Evolutionary conservation across 306 rosid genomes (phyloP), one percentile per base, ranked within the genome.

Genomic region (Vachellia collinsii): DNA sequence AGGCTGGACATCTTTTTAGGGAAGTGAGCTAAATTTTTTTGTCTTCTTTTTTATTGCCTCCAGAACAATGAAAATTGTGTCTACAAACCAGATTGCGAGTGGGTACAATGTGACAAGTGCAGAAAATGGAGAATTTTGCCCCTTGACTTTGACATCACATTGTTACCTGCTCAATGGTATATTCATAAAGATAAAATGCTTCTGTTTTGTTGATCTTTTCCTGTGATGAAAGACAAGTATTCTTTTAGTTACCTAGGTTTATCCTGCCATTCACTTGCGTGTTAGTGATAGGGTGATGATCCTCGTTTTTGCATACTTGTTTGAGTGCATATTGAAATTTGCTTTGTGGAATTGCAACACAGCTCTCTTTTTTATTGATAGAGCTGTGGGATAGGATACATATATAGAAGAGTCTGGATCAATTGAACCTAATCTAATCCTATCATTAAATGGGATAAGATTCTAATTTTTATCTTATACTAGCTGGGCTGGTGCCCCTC

Each of bases 101-200:
- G 92, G 92, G 92, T 87, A 68, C 92, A 89, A 69, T 87, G 90
- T 70, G 90, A 87, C 81, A 89, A 87, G 77, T 87, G 92, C 88
- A 85, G 92, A 77, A 89, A 89, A 79, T 89, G 92, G 92, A 87
- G 92, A 79, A 47, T 81, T 62, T 73, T 89, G 66, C 75, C 86
- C 70, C 38, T 59, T 38, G 76, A 47, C 54, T 89, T 81, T 80
- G 66, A 83, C 77, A 72, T 61, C 72, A 65, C 42, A 48, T 80
- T 34, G n/a, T 85, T 89, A 61, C 85, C 86, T 39, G 1, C 4
- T 0, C 84, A 80, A 79, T 89, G 92, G 92, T 89, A 89, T 87
- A 79, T 72, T 56, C 37, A 34, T 53, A 17, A 48, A 38, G 25
- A 78, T 72, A 63, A 34, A 59, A 75, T 19, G 44, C 64, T 82